phyloP scores from a whole-genome alignment of 768 basidiomycete species.

The Pleurotus giganteus region DNA sequence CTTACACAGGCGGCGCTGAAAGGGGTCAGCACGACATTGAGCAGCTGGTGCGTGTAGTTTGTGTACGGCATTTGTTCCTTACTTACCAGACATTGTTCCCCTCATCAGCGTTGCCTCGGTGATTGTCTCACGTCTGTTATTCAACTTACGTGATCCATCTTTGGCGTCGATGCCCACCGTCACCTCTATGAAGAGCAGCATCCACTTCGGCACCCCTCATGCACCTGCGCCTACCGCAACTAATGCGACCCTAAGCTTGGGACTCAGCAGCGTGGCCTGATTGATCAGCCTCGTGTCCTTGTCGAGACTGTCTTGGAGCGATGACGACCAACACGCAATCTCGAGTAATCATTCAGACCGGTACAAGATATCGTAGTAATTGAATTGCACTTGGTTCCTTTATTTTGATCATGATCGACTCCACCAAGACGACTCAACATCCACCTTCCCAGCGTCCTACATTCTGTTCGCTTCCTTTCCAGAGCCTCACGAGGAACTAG shows the following conservation, averaged over 20 bases:
- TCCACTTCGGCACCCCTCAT: neutral
- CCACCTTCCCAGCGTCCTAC: too few species aligned
- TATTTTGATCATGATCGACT: too few species aligned
- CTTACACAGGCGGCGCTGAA: neutral
- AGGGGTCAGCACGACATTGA: constrained; percentile 1
- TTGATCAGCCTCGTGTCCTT: neutral
- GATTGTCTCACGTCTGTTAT: neutral
- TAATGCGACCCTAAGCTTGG: neutral
- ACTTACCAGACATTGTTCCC: neutral
- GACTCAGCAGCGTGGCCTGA: neutral
- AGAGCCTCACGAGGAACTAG: too few species aligned
- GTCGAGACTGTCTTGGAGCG: too few species aligned
- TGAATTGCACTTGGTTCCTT: too few species aligned
- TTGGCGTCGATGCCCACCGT: neutral
- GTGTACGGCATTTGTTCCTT: neutral
- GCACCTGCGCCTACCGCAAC: neutral
- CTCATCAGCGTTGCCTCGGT: neutral
- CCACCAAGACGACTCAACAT: too few species aligned
- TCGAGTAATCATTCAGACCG: too few species aligned
- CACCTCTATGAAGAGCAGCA: neutral
- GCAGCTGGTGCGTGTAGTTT: neutral
- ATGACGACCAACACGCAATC: too few species aligned
- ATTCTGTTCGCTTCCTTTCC: too few species aligned
- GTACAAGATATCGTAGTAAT: too few species aligned
- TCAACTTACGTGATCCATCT: constrained; percentile 4